Base-by-base conservation (phyloP, 768 basidiomycete genomes). In the Calocybe cyanea region DNA sequence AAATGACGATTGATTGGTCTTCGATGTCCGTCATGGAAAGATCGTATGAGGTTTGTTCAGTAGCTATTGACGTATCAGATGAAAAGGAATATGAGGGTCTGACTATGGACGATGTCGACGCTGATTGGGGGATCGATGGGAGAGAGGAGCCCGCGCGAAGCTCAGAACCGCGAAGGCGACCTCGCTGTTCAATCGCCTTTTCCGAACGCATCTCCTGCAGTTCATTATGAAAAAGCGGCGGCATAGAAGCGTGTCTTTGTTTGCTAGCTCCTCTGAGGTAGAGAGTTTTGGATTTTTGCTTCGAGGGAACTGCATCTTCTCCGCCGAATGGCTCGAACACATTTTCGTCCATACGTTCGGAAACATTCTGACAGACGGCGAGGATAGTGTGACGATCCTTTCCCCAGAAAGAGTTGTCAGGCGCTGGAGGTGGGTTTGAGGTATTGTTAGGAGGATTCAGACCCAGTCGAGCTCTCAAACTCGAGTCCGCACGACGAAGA, bases 321-420 rank as follows among this genome's bases (percentile, higher is more conserved):
- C 5, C 11, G 11, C 6, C 25, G 5, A 11, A 6, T 28, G 25
- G 49, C 20, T 57, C 17, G 2, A 55, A 54, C 15, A 55, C 62
- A 23, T 59, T 61, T 24, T 63, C 60, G 45, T 69, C 62, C 32
- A 66, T 60, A 17, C 59, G 55, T 24, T 62, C 63, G n/a, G 65
- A 66, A 9, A 67, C 63, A 24, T 60, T 65, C 46, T 67, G 67
- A 24, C 69, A 49, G 20, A 66, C 57, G 32, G 61, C 57, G 30
- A 71, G 41, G 19, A 71, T 28, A 8, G 48, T 28, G 7, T 25
- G 37, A 8, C 52, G 52, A 36, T 53, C 52, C 32, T 49, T 52
- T 19, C 38, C 38, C 52, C 52, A 53, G 9, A 53, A 40, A 19
- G 38, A 42, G 23, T 35, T 48, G 14, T 49, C 52, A 3, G 52